A percentile compares a stretch with the other conserved stretches of the same genome.
These are phyloP conservation scores for Coccinonectria pachysandricola DNA, from an alignment of 2,329 filamentous ascomycete species.

Conservation along the genomic window DNA sequence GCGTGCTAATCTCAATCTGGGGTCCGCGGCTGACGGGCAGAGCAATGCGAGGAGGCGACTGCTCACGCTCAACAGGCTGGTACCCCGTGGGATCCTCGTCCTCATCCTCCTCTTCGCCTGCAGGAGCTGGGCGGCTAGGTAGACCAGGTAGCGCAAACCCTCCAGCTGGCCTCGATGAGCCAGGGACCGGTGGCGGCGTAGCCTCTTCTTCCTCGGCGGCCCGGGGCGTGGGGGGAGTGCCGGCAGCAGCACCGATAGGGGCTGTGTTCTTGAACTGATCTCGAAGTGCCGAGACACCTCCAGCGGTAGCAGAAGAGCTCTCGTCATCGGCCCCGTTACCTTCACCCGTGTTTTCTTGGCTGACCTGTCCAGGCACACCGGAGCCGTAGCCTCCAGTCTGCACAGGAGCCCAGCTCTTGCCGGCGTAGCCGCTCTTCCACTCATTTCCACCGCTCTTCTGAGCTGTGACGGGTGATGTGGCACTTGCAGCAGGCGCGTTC, in stretches of 20 bases:
- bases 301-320: constrained; percentile 43
- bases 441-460: constrained; percentile 67
- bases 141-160: constrained; percentile 73
- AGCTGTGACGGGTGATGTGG: constrained; percentile 45
- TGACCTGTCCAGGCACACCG: constrained; percentile 38
- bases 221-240: constrained; percentile 26
- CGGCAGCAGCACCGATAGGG: constrained; percentile 48
- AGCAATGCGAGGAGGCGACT: constrained; percentile 75
- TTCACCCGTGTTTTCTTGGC: constrained; percentile 55
- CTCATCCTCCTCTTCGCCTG: constrained; percentile 44
- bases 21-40: constrained; percentile 67
- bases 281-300: constrained; percentile 62
- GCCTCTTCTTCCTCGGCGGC: constrained; percentile 34
- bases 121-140: constrained; percentile 47
- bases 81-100: constrained; percentile 38
- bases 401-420: constrained; percentile 84
- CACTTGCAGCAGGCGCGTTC: constrained; percentile 29
- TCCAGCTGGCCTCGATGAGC: constrained; percentile 59
- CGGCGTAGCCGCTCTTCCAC: constrained; percentile 86
- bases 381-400: constrained; percentile 57
- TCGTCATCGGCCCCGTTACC: constrained; percentile 34
- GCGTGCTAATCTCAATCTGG: constrained; percentile 41
- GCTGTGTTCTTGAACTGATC: constrained; percentile 74
- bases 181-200: constrained; percentile 40
- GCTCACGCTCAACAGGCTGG: constrained; percentile 36